Conservation (phyloP, 371 early-diverging fungal genomes). For the Mucor circinelloides region DNA sequence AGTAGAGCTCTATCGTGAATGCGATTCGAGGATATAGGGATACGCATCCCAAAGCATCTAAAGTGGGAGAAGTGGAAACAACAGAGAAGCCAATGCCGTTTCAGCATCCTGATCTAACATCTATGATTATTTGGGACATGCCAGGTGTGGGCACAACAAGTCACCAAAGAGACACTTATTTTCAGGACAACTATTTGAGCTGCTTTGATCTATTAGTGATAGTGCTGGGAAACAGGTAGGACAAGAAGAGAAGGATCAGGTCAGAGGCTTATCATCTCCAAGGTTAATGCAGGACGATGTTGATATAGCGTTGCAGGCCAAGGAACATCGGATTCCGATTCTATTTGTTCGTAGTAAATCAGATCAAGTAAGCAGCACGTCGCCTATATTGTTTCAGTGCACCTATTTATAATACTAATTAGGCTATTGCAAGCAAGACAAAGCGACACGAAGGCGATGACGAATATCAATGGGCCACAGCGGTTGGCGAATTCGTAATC, state of each 20-base stretch:
- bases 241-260: background rate
- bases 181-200: constrained; percentile 48
- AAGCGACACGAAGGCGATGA: constrained; percentile 21
- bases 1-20: constrained; percentile 49
- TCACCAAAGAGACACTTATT: constrained; percentile 47
- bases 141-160: constrained; percentile 49
- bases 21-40: constrained; percentile 49
- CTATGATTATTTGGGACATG: constrained; percentile 55
- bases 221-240: constrained; percentile 51
- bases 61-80: constrained; percentile 47
- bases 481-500: constrained; percentile 38
- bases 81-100: constrained; percentile 37
- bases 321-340: constrained; percentile 38
- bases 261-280: background rate
- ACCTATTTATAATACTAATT: background rate
- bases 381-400: background rate
- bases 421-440: constrained; percentile 44
- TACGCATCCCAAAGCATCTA: constrained; percentile 31
- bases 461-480: constrained; percentile 31
- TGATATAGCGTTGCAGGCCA: constrained; percentile 38
- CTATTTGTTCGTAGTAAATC: constrained; percentile 50
- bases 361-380: constrained; percentile 34
- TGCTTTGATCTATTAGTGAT: constrained; percentile 53
- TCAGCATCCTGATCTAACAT: constrained; percentile 47
- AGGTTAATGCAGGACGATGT: constrained; percentile 42